A percentile compares a stretch with the other conserved stretches of the same genome.
Evolutionary conservation across 2,329 filamentous ascomycete species (phyloP).

Genomic region (Diaporthe helianthi): DNA sequence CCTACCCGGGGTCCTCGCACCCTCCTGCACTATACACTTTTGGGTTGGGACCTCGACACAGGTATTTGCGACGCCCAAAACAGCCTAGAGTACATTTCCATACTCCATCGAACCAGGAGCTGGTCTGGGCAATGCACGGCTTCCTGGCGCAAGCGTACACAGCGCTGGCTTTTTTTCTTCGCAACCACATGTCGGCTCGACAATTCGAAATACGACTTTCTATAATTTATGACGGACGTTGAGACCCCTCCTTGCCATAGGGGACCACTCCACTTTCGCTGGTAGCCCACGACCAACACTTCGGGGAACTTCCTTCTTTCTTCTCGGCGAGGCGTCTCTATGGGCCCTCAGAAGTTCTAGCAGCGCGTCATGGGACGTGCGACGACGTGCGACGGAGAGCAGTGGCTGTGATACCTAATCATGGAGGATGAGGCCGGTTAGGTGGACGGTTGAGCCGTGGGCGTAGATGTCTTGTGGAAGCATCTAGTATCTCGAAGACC

Average conservation of each 20-base stretch:
- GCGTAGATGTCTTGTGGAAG: constrained; percentile 32
- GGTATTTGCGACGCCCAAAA: constrained; percentile 24
- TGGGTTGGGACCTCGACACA: constrained; percentile 16
- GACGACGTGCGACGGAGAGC: constrained; percentile 27
- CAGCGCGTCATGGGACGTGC: constrained; percentile 26
- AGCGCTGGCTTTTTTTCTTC: constrained; percentile 34
- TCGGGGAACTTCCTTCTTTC: constrained; percentile 35
- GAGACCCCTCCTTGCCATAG: constrained; percentile 29
- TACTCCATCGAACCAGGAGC: constrained; percentile 26
- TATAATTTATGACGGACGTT: constrained; percentile 36
- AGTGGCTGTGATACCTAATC: constrained; percentile 32
- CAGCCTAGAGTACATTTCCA: constrained; percentile 30
- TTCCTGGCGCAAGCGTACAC: constrained; percentile 31
- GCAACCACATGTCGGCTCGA: constrained; percentile 32
- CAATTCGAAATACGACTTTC: constrained; percentile 36
- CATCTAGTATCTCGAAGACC: constrained; percentile 31
- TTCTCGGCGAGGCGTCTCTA: constrained; percentile 31
- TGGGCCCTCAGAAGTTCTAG: constrained; percentile 27
- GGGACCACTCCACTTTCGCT: constrained; percentile 33
- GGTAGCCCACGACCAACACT: constrained; percentile 36
- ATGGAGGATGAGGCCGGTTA: constrained; percentile 28
- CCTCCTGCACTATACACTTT: constrained; percentile 19
- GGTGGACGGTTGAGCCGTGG: constrained; percentile 29
- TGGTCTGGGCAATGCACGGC: constrained; percentile 29
- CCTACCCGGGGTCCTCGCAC: constrained; percentile 14